A percentile compares a stretch with the other conserved stretches of the same genome.
Evolutionary conservation across 345 rosid species (phyloP).

Genomic region (Hevea brasiliensis): DNA sequence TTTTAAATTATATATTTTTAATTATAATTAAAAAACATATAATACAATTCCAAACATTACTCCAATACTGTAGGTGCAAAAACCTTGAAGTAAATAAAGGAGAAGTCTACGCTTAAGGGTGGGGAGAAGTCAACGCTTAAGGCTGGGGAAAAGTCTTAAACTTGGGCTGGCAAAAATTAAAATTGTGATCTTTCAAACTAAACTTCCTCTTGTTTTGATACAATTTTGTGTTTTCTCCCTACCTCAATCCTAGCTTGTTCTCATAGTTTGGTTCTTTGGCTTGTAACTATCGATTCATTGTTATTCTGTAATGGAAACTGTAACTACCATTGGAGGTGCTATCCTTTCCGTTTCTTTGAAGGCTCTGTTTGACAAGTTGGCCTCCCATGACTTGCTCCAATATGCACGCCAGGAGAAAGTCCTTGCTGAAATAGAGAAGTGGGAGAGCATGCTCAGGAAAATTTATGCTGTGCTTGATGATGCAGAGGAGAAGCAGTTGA

Average conservation of each 20-base stretch:
- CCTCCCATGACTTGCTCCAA: neutral
- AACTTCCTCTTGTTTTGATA: neutral
- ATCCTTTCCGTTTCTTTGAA: neutral
- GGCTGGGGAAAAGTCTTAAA: neutral
- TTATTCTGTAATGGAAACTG: neutral
- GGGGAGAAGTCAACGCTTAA: too few species aligned
- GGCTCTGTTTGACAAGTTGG: neutral
- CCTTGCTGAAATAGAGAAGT: neutral
- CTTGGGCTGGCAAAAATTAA: neutral
- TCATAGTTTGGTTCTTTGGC: too few species aligned
- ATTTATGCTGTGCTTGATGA: slow-evolving; percentile 15
- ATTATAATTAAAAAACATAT: too few species aligned
- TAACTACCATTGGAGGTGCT: neutral
- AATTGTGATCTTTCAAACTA: neutral
- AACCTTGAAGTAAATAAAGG: too few species aligned
- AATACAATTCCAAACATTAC: too few species aligned
- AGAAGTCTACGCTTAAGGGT: too few species aligned
- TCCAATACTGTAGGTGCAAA: too few species aligned
- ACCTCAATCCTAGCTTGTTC: too few species aligned
- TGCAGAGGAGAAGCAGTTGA: slow-evolving; percentile 13
- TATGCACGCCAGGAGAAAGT: neutral
- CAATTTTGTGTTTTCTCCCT: neutral
- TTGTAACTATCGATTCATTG: too few species aligned
- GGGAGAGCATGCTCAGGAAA: neutral
- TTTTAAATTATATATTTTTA: too few species aligned